Evolutionary conservation across 768 basidiomycete species (phyloP), one percentile per base, ranked within the genome.

Genomic region (Favolaschia claudopus): DNA sequence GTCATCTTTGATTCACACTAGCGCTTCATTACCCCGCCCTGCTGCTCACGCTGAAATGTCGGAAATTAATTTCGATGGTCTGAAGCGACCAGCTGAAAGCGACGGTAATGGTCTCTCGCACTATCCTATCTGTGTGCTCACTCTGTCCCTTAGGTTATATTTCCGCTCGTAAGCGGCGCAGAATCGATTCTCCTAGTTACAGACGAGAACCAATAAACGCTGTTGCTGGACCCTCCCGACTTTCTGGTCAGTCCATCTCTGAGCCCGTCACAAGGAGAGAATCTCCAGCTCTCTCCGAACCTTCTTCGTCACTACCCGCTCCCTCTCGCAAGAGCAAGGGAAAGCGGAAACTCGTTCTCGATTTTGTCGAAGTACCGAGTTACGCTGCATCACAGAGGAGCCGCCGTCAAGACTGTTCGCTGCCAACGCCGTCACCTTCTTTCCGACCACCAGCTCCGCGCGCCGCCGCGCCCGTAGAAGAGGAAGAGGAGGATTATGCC

Each of bases 351-450:
- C 34, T 64, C 10, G 3, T 64, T 6, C 69, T 77, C 22, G 74
- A 76, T 28, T 69, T 70, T 12, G 57, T 77, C 17, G 64, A 69
- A 19, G 55, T 77, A 15, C 73, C 70, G 17, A 69, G 70, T 31
- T 42, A 67, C 20, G 63, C 56, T 20, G 60, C 61, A 54, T 47
- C 24, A 7, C 8, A n/a, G 24, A 31, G 28, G 34, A 38, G 39
- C 34, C 50, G 28, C 24, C 40, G 24, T 12, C 29, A 38, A 50
- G 54, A 47, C 48, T 62, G 34, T 29, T 61, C 50, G 49, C 60
- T 57, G 43, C 54, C 62, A 58, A 68, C 67, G 13, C 67, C 67
- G 31, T 60, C 60, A n/a, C 67, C 67, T 25, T 68, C 67, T 17
- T 45, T 64, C 4, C 46, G 56, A 20, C 53, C 49, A 42, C 51